Evolutionary conservation across 805 yeast genomes (phyloP), one percentile per base, ranked within the genome.

Genomic region (Pichia exigua): DNA sequence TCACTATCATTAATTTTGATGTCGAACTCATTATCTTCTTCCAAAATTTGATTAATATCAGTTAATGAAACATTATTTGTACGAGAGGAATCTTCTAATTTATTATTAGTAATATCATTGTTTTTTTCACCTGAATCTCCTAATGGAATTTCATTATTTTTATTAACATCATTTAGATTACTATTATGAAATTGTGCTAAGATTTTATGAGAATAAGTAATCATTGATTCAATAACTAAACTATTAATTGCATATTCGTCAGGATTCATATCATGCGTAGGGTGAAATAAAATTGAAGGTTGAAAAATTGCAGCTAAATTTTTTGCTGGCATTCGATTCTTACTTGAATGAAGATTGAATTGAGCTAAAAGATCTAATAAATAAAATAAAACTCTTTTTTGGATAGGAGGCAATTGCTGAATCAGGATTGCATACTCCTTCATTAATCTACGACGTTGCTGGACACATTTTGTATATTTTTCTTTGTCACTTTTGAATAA

Each of bases 271-370:
- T 91, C 97, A 66, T 94, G 97, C 57, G 77, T 78, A 6, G 97
- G 96, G 66, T 92, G 98, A 11, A 95, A 86, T 49, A 94, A 73
- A 18, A 94, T 82, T n/a, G 96, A 87, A 3, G 99, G 98, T 70
- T 94, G 99, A 71, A 94, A 94, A 52, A 94, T 87, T 2, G 98
- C 96, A 1, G 98, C 96, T 57, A 94, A 72, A 65, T 94, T 94
- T 60, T 89, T 79, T 1, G 96, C 87, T 2, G 97, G 82, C 99
- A 94, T 94, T 57, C 88, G 73, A 65, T 91, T 94, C 54, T 79
- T 79, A 47, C 78, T 79, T 17, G 95, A 77, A 61, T 86, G 83
- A 53, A 85, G 80, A 43, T 90, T 85, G 61, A 94, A 95, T 70
- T 90, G 78, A 15, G 95, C 85, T 53, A 94, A 73, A 57, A 94